Evolutionary conservation across 2,329 filamentous ascomycete species (phyloP), one percentile per base, ranked within the genome.

Genomic region (Magnaporthiopsis incrustans): DNA sequence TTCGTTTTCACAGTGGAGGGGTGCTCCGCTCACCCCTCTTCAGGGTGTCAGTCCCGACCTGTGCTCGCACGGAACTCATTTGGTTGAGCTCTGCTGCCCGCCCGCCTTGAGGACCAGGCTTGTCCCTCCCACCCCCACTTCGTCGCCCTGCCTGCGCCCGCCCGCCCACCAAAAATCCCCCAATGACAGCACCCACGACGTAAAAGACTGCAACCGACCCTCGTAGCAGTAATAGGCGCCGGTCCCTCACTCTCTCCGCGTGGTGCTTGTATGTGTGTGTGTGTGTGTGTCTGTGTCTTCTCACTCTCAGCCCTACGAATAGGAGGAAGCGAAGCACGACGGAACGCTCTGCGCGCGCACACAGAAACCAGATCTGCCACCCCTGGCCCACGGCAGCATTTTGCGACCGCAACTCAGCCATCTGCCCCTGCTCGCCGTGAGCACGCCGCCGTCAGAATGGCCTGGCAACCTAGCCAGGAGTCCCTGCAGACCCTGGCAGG

Each of bases 401-500:
- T 53, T 25, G 44, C 44, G 44, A 53, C 22, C 44, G 44, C 44
- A 53, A 18, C 44, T 18, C 22, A n/a, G n/a, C 44, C 15, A 50
- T 25, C 44, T 11, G 22, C 44, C 18, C 22, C 44, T 11, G 44
- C 44, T 53, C 44, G 18, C 44, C 8, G 22, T 22, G 44, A 53
- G 44, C 44, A 53, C 44, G 7, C 18, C 44, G 56, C 61, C 50
- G 65, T 58, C 65, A 67, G 50, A 75, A 97, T 97, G 93, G 86
- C 89, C 77, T 99, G 95, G 95, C 91, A 96, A 81, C 95, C 95
- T 67, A 83, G 90, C 73, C 86, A 89, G 72, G 91, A 93, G 82
- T 92, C 89, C 76, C 82, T 99, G 81, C 85, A 85, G 82, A 93
- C 97, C 84, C 86, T 99, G 69, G 89, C 92, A 70, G 85, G 88